Evolutionary conservation across 2,329 filamentous ascomycete genomes (phyloP), one percentile per base, ranked within the genome.

Genomic region (Colletotrichum sp.): DNA sequence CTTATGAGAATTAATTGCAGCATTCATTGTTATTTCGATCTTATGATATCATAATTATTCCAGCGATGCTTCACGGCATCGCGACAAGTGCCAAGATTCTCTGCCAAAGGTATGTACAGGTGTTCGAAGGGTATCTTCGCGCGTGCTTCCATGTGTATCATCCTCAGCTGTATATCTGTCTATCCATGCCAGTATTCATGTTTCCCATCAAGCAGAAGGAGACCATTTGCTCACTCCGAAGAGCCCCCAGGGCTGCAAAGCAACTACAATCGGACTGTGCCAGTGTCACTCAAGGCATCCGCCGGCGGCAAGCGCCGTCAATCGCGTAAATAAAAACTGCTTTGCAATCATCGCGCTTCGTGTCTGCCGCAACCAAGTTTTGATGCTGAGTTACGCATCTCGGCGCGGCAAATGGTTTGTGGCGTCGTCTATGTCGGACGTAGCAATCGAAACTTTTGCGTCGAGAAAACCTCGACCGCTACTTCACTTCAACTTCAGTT

Each of bases 401-500:
- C 24, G 24, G 58, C 43, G 65, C 15, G 8, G 28, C 13, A 36
- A 36, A 8, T 61, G 18, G 12, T 12, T 16, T n/a, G 28, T 30
- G 26, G 28, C 18, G 28, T 9, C 5, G 18, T 30, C 28, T 34
- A 26, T 58, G 24, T 28, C 8, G 55, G 26, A 58, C 24, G 13
- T 58, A 16, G 16, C 55, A 58, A 58, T 61, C 28, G 58, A 61
- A 61, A 30, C 18, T 16, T 61, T 34, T 21, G 15, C 18, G 18
- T 32, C 28, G 58, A 30, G 9, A 13, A 61, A n/a, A n/a, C 3
- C 28, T 15, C 6, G 15, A 61, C 15, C 26, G 21, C 10, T 32
- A 3, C 6, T 10, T 75, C 63, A 75, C 32, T 21, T 72, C 30
- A 72, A 6, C 38, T 72, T 75, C 15, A 75, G 18, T 6, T 75